Evolutionary conservation across 1,284 basidiomycete species (phyloP).

Genomic region (Lignosus rhinocerotis): DNA sequence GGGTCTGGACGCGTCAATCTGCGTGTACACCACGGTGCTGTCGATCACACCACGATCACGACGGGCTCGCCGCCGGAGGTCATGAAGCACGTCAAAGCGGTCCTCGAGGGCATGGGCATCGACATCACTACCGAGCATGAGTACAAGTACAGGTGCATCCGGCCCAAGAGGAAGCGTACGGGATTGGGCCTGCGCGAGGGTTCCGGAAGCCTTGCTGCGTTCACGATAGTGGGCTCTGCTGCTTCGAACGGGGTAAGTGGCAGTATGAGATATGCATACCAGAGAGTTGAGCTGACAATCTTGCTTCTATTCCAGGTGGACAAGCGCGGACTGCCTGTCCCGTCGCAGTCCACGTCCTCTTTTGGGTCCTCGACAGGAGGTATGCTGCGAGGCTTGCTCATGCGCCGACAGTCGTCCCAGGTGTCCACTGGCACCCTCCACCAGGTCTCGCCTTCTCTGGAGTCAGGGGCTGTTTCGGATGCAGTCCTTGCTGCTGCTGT

Average conservation of each 20-base stretch:
- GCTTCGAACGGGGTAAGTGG: constrained; percentile 75
- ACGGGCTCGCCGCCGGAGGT: constrained; percentile 84
- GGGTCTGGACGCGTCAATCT: constrained; percentile 55
- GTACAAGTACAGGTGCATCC: constrained; percentile 84
- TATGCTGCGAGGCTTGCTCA: constrained; percentile 82
- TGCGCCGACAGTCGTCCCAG: constrained; percentile 86
- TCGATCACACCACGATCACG: constrained; percentile 91
- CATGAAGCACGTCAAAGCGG: constrained; percentile 79
- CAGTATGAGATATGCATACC: background rate
- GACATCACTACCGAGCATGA: constrained; percentile 86
- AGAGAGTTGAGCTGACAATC: background rate
- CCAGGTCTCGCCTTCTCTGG: constrained; percentile 22
- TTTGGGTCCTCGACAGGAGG: constrained; percentile 62
- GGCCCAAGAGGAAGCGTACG: constrained; percentile 68
- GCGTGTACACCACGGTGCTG: constrained; percentile 88
- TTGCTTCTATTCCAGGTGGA: constrained; percentile 61
- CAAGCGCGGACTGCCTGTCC: constrained; percentile 78
- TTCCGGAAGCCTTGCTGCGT: constrained; percentile 59
- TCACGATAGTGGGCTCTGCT: constrained; percentile 75
- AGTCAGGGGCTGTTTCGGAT: constrained; percentile 28
- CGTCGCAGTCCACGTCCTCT: constrained; percentile 56
- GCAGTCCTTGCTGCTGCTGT: constrained; percentile 29
- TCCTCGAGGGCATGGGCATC: constrained; percentile 89
- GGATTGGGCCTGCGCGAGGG: constrained; percentile 45
- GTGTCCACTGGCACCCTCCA: constrained; percentile 43